phyloP scores from a whole-genome alignment of 176 grass and related monocot species.

The Lolium rigidum region DNA sequence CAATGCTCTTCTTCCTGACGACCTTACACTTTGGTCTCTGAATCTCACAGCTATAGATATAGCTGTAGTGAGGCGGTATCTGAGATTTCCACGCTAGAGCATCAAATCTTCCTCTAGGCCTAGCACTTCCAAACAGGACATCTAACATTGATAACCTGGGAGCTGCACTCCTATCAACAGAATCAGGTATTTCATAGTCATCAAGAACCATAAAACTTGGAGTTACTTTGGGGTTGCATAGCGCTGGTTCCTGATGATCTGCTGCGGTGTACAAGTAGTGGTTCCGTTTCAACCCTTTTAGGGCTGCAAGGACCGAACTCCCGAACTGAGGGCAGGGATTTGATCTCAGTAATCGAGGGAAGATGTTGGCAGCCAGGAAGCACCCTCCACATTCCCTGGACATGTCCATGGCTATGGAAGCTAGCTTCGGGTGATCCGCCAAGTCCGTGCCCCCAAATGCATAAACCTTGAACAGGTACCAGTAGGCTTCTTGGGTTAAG shows the following conservation, averaged over 20 bases:
- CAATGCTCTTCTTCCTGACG: slow-evolving; percentile 1
- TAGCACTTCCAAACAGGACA: background rate
- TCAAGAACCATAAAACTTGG: slow-evolving; percentile 15
- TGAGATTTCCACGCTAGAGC: slow-evolving; percentile 30
- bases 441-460: slow-evolving; percentile 21
- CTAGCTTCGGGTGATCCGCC: slow-evolving; percentile 5
- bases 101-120: background rate
- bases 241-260: background rate
- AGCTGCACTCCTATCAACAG: background rate
- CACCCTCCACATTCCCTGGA: background rate
- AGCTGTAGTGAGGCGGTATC: slow-evolving; percentile 38
- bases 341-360: slow-evolving; percentile 7
- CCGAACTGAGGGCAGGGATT: background rate
- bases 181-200: background rate
- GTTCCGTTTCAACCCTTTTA: background rate
- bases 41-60: background rate
- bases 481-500: background rate
- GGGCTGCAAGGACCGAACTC: background rate
- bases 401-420: slow-evolving; percentile 15
- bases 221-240: background rate
- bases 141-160: background rate
- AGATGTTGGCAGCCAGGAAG: slow-evolving; percentile 19
- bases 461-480: slow-evolving; percentile 32
- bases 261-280: background rate
- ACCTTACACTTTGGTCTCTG: background rate